Base-by-base conservation (phyloP, 352 stramenopile species). In the Phytophthora europaea region DNA sequence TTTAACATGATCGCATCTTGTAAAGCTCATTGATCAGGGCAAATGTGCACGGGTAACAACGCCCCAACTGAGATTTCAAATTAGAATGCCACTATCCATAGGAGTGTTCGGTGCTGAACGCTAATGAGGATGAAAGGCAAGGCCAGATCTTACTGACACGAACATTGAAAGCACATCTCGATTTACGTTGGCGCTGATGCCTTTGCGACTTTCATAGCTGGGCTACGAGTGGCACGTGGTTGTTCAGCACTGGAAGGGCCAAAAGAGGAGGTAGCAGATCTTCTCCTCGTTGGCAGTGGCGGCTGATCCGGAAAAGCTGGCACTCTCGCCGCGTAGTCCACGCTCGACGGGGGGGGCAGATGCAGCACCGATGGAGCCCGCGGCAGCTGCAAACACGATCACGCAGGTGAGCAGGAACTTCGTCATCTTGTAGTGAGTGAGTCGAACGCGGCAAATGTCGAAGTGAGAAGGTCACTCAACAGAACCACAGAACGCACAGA, bases 171-270 rank as follows among this genome's bases (percentile, higher is more conserved):
- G 26, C 26, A 31, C 26, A 31, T 31, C 26, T 31, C 26, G 26
- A 31, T 31, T 31, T 3, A 31, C 26, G 26, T 31, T 31, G 6
- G 6, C 26, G 26, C 26, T 31, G 26, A 31, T 38, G 33, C 33
- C 12, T 6, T 0, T 38, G 33, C 26, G 3, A 7, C 26, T 31
- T n/a, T n/a, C n/a, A n/a, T n/a, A n/a, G n/a, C n/a, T n/a, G n/a
- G 26, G 26, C 26, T 31, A 31, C 26, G 26, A 43, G 36, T 48
- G 18, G 15, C 18, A 48, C 36, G 36, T 43, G 18, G 22, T 20
- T 45, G 16, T 62, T 69, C 40, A 73, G 60, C 60, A 73, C 26
- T 70, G 60, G 34, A 64, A 73, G n/a, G 60, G 40, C 60, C 67
- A 73, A 34, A 70, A 69, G 4, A 63, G 23, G 22, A 69, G 26